These are phyloP conservation scores for Tetrapisispora nanseiensis DNA, from an alignment of 805 yeast genomes.

Conservation along the genomic window DNA sequence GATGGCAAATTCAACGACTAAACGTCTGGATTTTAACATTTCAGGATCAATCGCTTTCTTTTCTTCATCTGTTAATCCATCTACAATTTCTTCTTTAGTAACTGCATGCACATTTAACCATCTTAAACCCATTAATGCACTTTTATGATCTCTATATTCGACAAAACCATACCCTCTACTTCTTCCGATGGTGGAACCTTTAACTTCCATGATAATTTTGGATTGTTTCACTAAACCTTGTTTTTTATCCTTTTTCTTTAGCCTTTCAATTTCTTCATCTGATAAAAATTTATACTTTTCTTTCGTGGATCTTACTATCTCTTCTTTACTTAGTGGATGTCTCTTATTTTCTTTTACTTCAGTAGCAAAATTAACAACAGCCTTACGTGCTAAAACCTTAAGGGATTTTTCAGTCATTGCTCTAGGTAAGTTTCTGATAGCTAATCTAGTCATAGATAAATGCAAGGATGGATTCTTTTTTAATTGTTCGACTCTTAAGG, in stretches of 20 bases:
- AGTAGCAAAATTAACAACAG: slow-evolving; percentile 86
- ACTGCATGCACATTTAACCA: slow-evolving; percentile 95
- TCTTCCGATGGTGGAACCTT: slow-evolving; percentile 77
- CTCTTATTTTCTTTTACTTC: slow-evolving; percentile 69
- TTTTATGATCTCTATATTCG: slow-evolving; percentile 83
- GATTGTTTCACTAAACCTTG: slow-evolving; percentile 90
- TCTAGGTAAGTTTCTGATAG: slow-evolving; percentile 88
- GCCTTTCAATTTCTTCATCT: slow-evolving; percentile 30
- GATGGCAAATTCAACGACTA: slow-evolving; percentile 90
- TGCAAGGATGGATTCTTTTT: slow-evolving; percentile 86
- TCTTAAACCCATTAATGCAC: slow-evolving; percentile 91
- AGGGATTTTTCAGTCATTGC: slow-evolving; percentile 81
- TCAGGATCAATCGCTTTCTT: slow-evolving; percentile 45
- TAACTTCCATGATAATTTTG: slow-evolving; percentile 85
- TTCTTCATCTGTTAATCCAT: slow-evolving; percentile 65
- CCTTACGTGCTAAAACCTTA: slow-evolving; percentile 88
- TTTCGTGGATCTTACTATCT: slow-evolving; percentile 66
- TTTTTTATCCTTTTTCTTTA: slow-evolving; percentile 54
- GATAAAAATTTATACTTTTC: slow-evolving; percentile 40
- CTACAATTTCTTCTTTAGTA: slow-evolving; percentile 54
- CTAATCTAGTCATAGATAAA: slow-evolving; percentile 88
- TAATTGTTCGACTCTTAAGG: slow-evolving; percentile 79
- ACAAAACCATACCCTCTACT: slow-evolving; percentile 95
- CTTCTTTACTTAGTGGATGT: slow-evolving; percentile 85
- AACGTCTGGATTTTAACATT: slow-evolving; percentile 52